These are phyloP conservation scores for Russula virescens DNA, from an alignment of 768 basidiomycete species.

Conservation along the genomic window DNA sequence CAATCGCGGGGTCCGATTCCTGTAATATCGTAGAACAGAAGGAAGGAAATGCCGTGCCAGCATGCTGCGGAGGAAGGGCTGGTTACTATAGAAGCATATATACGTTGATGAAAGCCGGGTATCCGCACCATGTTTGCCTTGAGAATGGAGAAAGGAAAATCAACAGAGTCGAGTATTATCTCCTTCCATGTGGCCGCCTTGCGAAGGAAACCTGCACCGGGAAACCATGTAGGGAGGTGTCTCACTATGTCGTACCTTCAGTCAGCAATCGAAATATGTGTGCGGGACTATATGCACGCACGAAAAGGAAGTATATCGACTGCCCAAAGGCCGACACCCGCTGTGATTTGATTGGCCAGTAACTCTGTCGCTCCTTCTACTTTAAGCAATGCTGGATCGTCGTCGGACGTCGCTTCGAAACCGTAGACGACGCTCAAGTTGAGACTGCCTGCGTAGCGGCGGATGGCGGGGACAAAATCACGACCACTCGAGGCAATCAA, in stretches of 20 bases:
- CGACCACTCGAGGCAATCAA: constrained; percentile 15
- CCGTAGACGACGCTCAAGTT: constrained; percentile 52
- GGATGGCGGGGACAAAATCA: constrained; percentile 20
- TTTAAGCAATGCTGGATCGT: constrained; percentile 39
- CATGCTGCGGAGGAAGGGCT: constrained; percentile 26
- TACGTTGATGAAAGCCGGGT: constrained; percentile 32
- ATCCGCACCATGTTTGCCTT: constrained; percentile 49
- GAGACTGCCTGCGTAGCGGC: constrained; percentile 23
- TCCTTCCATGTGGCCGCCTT: constrained; percentile 59
- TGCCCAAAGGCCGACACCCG: constrained; percentile 40
- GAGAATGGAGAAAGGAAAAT: constrained; percentile 55
- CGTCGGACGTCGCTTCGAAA: constrained; percentile 39
- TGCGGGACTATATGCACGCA: constrained; percentile 24
- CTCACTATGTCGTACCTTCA: constrained; percentile 33
- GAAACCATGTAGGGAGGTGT: constrained; percentile 58
- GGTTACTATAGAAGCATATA: constrained; percentile 33
- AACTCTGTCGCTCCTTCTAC: constrained; percentile 40
- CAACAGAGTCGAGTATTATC: constrained; percentile 57
- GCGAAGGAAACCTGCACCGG: constrained; percentile 59
- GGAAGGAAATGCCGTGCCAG: constrained; percentile 36
- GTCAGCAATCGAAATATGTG: background rate
- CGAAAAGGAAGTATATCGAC: constrained; percentile 37
- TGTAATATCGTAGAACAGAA: constrained; percentile 52
- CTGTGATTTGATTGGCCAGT: constrained; percentile 40
- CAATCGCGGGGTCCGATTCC: constrained; percentile 33